Base-by-base conservation (phyloP, 2,329 filamentous ascomycete genomes). In the Colletotrichum lindemuthianum region DNA sequence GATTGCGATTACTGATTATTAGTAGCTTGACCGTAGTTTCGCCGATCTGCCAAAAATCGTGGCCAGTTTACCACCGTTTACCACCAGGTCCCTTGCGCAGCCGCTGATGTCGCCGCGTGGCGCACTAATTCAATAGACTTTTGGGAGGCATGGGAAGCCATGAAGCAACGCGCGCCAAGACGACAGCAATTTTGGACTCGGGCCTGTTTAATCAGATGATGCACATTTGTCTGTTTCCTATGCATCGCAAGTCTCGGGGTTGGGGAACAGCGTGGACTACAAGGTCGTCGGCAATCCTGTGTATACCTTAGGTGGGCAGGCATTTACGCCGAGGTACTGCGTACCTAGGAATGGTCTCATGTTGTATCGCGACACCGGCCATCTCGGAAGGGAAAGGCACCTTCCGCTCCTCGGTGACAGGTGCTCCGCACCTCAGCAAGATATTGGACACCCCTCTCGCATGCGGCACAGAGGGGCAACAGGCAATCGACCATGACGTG, bases 141-240 rank as follows among this genome's bases (percentile, higher is more conserved):
- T 24, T 24, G 24, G 24, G 5, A 24, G 24, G 5, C 24, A 24
- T 24, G 24, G 24, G 5, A 24, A 24, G 24, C 24, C 24, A 24
- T 24, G 4, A 24, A 24, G 24, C 24, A 24, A 24, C 45, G 32
- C 15, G 5, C 45, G 32, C 15, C n/a, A 16, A 13, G 61, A n/a
- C 50, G 10, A 15, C 41, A 45, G 55, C 13, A 55, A 51, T 55
- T 44, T 53, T 48, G 48, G 16, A 45, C 40, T 37, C n/a, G 37
- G 45, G 34, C 15, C 37, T 49, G 55, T 45, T 40, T 48, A 34
- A 53, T 65, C 61, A 65, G 57, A 56, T 65, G 61, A 61, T 65
- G 50, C 45, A 41, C 16, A 45, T 60, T 65, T 53, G 44, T 24
- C 50, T 51, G 55, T 63, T 54, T 60, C 49, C 37, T 44, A 24